A percentile compares a stretch with the other conserved stretches of the same genome.
Evolutionary conservation across 163 green algal genomes (phyloP).

Genomic region (Chloroidium sp.): DNA sequence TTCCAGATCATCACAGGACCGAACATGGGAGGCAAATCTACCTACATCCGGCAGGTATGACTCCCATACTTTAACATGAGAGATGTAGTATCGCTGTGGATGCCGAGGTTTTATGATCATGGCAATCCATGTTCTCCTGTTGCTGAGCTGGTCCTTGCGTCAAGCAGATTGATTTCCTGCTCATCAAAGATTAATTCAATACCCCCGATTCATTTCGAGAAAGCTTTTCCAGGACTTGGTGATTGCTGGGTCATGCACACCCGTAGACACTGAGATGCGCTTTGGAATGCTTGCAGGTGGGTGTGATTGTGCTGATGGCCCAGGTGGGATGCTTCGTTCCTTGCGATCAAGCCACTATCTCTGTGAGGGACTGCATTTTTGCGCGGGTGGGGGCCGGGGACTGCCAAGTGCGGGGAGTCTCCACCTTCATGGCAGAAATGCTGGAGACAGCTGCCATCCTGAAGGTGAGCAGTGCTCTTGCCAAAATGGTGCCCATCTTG

Average conservation of each 20-base stretch:
- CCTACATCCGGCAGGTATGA: constrained; percentile 84
- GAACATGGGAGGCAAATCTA: constrained; percentile 97
- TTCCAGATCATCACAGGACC: constrained; percentile 96
- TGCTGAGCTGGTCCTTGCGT: too few relatives aligned
- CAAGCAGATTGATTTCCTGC: too few relatives aligned
- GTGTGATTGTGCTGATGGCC: constrained; percentile 78
- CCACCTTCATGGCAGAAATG: constrained; percentile 99
- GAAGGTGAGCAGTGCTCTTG: constrained; percentile 30
- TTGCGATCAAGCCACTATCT: constrained; percentile 63
- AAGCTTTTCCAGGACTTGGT: too few relatives aligned
- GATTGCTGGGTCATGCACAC: too few relatives aligned
- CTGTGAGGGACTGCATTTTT: constrained; percentile 87
- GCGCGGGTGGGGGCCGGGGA: constrained; percentile 90
- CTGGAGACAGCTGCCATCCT: constrained; percentile 89
- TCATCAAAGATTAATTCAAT: too few relatives aligned
- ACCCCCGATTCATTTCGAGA: too few relatives aligned
- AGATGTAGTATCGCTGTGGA: too few relatives aligned
- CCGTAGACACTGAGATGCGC: too few relatives aligned
- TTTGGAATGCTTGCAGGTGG: constrained; percentile 45
- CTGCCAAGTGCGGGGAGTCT: constrained; percentile 86
- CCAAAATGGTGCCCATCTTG: too few relatives aligned
- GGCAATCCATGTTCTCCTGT: too few relatives aligned
- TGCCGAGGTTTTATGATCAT: too few relatives aligned
- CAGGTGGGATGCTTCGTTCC: constrained; percentile 93
- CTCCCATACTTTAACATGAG: neutral